Evolutionary conservation across 768 basidiomycete genomes (phyloP), one percentile per base, ranked within the genome.

Genomic region (Trametes sanguinea): DNA sequence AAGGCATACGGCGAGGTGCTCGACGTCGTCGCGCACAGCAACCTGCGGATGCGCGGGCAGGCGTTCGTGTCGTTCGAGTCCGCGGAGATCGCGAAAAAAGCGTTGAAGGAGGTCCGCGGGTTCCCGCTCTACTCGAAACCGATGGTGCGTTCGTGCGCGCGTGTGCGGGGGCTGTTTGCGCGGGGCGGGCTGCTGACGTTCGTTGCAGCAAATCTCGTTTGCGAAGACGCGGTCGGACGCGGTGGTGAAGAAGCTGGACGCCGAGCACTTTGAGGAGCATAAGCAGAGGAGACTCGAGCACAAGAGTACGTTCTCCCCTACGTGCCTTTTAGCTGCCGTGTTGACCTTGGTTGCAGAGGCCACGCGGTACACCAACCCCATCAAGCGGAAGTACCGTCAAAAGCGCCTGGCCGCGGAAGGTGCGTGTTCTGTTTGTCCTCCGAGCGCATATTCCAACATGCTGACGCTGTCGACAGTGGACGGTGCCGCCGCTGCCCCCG

Each of bases 111-210:
- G 74, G 94, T 98, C 43, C 83, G 87, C 62, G 86, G 94, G 40
- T 98, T 99, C 74, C 97, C 97, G 14, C 74, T 99, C 51, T 98
- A 98, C 69, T 92, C 92, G 4, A 96, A 96, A 73, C 94, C 97
- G 1, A 95, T 99, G 92, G 95, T 95, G 66, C 37, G 82, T 72
- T 11, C 37, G 33, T 37, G 6, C 32, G 9, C 29, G 7, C 4
- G 1, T 33, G 2, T 10, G 46, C 61, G 29, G 16, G 17, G 51
- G 22, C 53, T 32, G 29, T 45, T 9, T 10, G 56, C 16, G 29
- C 2, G 48, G 14, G 37, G 32, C 22, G 2, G 33, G 42, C 14
- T 48, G 22, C 55, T 66, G 40, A 51, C 6, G 2, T 14, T 39
- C n/a, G 10, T 51, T 54, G 29, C 69, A 98, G 95, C 94, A 96